Percentiles rank a stretch among this genome's conserved stretches.
phyloP scores from a whole-genome alignment of 768 basidiomycete genomes.

The Chalciporus piperatus region DNA sequence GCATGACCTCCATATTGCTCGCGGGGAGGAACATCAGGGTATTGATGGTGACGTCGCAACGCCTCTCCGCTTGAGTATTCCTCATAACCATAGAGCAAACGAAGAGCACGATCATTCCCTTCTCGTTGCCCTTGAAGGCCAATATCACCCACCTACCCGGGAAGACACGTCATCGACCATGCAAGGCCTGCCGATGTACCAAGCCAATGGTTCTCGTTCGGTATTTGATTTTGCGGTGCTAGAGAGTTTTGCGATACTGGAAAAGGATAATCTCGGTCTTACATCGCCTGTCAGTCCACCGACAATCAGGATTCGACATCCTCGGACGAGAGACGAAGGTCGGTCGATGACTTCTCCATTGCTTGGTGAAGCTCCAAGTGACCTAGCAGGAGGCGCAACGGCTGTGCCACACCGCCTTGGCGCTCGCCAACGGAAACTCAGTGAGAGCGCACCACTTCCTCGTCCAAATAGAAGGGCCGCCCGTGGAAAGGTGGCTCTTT shows the following conservation, averaged over 20 bases:
- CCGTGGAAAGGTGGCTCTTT: constrained; percentile 86
- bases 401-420: constrained; percentile 19
- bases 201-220: constrained; percentile 52
- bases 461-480: constrained; percentile 55
- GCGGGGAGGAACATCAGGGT: constrained; percentile 26
- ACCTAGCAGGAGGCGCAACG: constrained; percentile 11
- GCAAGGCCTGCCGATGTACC: constrained; percentile 66
- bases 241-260: constrained; percentile 73
- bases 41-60: constrained; percentile 9
- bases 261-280: constrained; percentile 65
- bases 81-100: constrained; percentile 36
- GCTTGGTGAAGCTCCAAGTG: constrained; percentile 2
- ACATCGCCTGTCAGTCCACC: constrained; percentile 37
- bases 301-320: constrained; percentile 10
- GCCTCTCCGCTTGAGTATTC: constrained; percentile 4
- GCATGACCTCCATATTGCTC: constrained; percentile 42
- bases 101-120: constrained; percentile 50
- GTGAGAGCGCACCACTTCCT: constrained; percentile 73
- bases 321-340: constrained; percentile 6
- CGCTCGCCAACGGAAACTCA: constrained; percentile 81
- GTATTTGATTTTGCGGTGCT: constrained; percentile 72
- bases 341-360: constrained; percentile 3
- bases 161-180: constrained; percentile 27
- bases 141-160: constrained; percentile 25
- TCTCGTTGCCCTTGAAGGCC: constrained; percentile 29